Evolutionary conservation across 495 filamentous ascomycete species (phyloP).

Genomic region (Penicillium samsonianum): DNA sequence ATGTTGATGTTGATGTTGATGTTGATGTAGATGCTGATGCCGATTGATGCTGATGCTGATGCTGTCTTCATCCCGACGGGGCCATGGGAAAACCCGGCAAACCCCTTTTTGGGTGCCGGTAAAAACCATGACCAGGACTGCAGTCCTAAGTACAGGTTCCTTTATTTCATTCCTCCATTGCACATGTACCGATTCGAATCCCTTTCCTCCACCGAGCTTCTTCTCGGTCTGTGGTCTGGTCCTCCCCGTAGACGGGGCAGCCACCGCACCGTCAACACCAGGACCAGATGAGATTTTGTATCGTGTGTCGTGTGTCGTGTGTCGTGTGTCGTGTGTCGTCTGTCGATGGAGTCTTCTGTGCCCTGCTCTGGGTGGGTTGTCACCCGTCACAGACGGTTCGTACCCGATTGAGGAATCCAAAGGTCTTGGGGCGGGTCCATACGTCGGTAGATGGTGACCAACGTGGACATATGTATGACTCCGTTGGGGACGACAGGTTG

Average conservation of each 20-base stretch:
- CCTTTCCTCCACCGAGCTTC: constrained; percentile 3
- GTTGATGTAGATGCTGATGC: neutral
- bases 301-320: neutral
- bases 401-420: neutral
- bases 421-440: neutral
- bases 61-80: neutral
- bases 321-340: neutral
- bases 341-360: neutral
- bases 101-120: constrained; percentile 1
- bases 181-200: neutral
- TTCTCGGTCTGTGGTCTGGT: neutral
- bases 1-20: neutral
- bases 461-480: neutral
- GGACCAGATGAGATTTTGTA: neutral
- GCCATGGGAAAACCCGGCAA: constrained; percentile 9
- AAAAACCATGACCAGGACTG: constrained; percentile 10
- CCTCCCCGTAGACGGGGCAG: neutral
- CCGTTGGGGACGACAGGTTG: too few relatives aligned
- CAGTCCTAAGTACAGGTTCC: neutral
- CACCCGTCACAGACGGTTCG: neutral
- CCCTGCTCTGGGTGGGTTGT: constrained; percentile 1
- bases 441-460: neutral
- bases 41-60: neutral
- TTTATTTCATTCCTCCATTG: neutral
- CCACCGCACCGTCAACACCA: neutral